Base-by-base conservation (phyloP, 331 rosid species). In the Saraca asoca region DNA sequence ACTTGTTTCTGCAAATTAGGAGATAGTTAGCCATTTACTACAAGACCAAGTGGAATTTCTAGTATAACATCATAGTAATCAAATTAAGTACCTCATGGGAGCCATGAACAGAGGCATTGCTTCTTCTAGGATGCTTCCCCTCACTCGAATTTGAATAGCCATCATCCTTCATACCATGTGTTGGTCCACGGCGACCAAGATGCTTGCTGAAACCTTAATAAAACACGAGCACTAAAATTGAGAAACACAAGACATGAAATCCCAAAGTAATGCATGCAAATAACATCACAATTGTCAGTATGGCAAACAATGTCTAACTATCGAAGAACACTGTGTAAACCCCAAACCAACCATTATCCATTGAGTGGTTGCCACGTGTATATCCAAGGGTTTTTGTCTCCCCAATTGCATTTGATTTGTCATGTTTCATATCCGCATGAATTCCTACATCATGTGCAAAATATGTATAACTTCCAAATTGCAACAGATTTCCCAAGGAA, bases 121-220 rank as follows among this genome's bases (percentile, higher is more conserved):
- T 55, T 75, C 76, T 83, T 69, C 81, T 80, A 41, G 72, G 64
- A 64, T 64, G 83, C 70, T 83, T 83, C 64, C 83, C 88, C 60
- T 83, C 88, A 71, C 66, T 78, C 6, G 78, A 43, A 83, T 55
- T 45, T 11, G 75, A 74, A 74, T 72, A 75, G 63, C 78, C 75
- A 75, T 80, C 85, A 71, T 80, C 85, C 70, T 83, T 83, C 64
- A 64, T 45, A 53, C 81, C 75, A 35, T 80, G 79, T 9, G 76
- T 44, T 67, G 75, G 75, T 69, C 88, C 83, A 7, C 83, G 88
- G 37, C 88, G 88, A 74, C 85, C 81, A 77, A 77, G 63, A 80
- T 74, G 83, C 59, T 72, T 83, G 64, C 43, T 67, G 58, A 78
- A 78, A 33, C 88, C 88, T 83, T 66, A 63, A 75, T 31, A 37